Evolutionary conservation across 2,329 filamentous ascomycete species (phyloP).

Genomic region (Hypoxylon sp.): DNA sequence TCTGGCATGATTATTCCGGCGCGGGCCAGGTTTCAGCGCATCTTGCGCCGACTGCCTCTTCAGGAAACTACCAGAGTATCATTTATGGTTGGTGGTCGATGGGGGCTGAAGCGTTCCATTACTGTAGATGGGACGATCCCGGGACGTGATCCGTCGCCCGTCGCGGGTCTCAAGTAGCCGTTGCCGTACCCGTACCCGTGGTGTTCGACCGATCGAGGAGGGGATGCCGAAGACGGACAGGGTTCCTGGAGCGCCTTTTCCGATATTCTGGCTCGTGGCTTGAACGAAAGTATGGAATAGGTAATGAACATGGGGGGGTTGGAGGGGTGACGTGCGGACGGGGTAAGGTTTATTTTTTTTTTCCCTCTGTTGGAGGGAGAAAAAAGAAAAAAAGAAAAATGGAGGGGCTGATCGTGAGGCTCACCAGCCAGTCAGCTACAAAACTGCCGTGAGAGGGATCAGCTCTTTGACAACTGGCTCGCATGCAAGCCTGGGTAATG

Average conservation of each 20-base stretch:
- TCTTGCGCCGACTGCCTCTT: slow-evolving; percentile 44
- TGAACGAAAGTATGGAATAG: slow-evolving; percentile 24
- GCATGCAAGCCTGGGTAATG: slow-evolving; percentile 40
- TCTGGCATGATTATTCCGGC: slow-evolving; percentile 40
- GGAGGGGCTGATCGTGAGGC: slow-evolving; percentile 51
- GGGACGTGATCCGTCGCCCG: slow-evolving; percentile 40
- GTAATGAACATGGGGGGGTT: slow-evolving; percentile 27
- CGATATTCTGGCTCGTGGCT: slow-evolving; percentile 44
- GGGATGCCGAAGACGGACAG: slow-evolving; percentile 27
- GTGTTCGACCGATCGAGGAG: slow-evolving; percentile 34
- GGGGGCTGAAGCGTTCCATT: slow-evolving; percentile 40
- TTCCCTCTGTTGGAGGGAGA: neutral
- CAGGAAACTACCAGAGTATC: slow-evolving; percentile 42
- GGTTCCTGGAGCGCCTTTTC: slow-evolving; percentile 39
- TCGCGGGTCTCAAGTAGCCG: slow-evolving; percentile 40
- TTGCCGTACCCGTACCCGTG: slow-evolving; percentile 39
- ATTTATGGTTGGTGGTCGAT: slow-evolving; percentile 32
- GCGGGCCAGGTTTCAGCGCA: slow-evolving; percentile 46
- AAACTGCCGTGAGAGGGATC: slow-evolving; percentile 45
- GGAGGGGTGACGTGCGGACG: slow-evolving; percentile 31
- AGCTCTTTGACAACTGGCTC: slow-evolving; percentile 47
- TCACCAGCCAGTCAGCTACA: slow-evolving; percentile 49
- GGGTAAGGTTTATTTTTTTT: slow-evolving; percentile 9
- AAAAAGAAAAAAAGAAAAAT: slow-evolving; percentile 20
- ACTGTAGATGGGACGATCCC: slow-evolving; percentile 39